Evolutionary conservation across 2,329 filamentous ascomycete genomes (phyloP).

Genomic region (Aureobasidium sp.): DNA sequence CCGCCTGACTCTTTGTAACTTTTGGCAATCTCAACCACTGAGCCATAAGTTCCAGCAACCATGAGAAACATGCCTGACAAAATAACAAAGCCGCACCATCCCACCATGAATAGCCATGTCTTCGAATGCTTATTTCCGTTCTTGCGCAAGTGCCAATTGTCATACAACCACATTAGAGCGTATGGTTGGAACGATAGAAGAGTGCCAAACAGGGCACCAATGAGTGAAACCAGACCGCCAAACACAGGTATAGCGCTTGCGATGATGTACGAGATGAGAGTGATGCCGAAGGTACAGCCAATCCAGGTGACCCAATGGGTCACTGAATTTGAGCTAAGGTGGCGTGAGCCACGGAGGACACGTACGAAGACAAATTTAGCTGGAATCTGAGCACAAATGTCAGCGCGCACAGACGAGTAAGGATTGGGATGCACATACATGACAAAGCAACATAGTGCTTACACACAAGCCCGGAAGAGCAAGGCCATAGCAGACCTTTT

Average conservation of each 20-base stretch:
- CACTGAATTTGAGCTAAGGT: constrained; percentile 19
- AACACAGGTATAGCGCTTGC: constrained; percentile 24
- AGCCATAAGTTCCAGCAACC: constrained; percentile 41
- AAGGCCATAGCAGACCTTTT: constrained; percentile 41
- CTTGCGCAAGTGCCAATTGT: constrained; percentile 30
- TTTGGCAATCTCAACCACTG: constrained; percentile 35
- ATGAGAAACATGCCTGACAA: constrained; percentile 35
- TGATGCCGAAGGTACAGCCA: constrained; percentile 18
- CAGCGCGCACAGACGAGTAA: too few relatives aligned
- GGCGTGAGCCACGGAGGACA: constrained; percentile 22
- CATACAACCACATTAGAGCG: constrained; percentile 40
- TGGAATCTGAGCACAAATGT: constrained; percentile 12
- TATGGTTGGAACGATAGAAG: constrained; percentile 26
- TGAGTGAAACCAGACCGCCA: constrained; percentile 21
- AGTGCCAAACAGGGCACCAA: constrained; percentile 24
- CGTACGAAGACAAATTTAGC: constrained; percentile 26
- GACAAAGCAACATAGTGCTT: constrained; percentile 20
- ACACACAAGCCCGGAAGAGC: constrained; percentile 21
- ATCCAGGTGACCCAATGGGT: constrained; percentile 19
- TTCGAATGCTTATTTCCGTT: constrained; percentile 15
- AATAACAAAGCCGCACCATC: constrained; percentile 29
- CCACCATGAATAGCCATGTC: constrained; percentile 20
- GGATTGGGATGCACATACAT: neutral
- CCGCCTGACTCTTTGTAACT: constrained; percentile 31
- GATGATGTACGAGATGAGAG: constrained; percentile 23